phyloP scores from a whole-genome alignment of 805 yeast species.

The Nakazawaea wyomingensis region DNA sequence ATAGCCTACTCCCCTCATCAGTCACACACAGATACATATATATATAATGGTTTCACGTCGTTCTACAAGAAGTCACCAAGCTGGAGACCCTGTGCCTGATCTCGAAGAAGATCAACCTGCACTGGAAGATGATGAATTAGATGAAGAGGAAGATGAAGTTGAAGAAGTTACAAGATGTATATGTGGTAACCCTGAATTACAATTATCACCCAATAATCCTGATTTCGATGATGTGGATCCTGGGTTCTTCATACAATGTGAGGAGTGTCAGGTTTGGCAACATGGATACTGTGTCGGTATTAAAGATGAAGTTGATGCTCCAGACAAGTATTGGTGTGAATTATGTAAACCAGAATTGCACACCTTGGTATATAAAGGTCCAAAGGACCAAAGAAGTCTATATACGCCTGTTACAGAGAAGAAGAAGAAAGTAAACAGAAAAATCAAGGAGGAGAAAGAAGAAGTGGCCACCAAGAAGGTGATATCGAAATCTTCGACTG shows the following conservation, averaged over 20 bases:
- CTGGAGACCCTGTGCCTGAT: neutral
- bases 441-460: constrained; percentile 20
- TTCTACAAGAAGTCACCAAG: constrained; percentile 6
- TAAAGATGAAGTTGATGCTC: constrained; percentile 65
- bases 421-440: constrained; percentile 16
- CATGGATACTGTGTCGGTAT: constrained; percentile 96
- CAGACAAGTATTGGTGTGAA: constrained; percentile 96
- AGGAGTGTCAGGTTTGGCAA: constrained; percentile 93
- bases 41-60: constrained; percentile 9
- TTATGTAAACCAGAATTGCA: constrained; percentile 84
- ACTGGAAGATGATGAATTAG: constrained; percentile 14
- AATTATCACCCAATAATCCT: constrained; percentile 23
- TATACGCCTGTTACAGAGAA: constrained; percentile 40
- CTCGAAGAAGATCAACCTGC: neutral
- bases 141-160: constrained; percentile 23
- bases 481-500: constrained; percentile 7
- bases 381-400: constrained; percentile 42
- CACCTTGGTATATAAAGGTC: constrained; percentile 39
- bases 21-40: no score
- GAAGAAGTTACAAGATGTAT: constrained; percentile 51
- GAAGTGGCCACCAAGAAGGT: constrained; percentile 23
- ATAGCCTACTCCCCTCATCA: no score
- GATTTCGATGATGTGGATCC: constrained; percentile 37
- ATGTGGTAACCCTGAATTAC: constrained; percentile 45
- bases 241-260: constrained; percentile 80